phyloP scores from a whole-genome alignment of 2,329 filamentous ascomycete species.

The Fusarium miscanthi region DNA sequence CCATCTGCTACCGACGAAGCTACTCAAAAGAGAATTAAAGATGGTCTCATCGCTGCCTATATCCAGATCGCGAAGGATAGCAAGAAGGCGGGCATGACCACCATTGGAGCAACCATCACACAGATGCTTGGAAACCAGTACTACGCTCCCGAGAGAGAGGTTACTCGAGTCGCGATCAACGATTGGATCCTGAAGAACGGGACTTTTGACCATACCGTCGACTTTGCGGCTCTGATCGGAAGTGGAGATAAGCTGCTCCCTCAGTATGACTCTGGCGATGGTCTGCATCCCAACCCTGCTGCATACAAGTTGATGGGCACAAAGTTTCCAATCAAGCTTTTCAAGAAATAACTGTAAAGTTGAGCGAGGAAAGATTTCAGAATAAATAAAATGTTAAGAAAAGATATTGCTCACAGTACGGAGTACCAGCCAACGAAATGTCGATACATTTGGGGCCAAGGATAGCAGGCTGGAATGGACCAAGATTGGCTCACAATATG shows the following conservation, averaged over 20 bases:
- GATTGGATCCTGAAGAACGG: slow-evolving; percentile 25
- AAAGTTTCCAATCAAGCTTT: slow-evolving; percentile 8
- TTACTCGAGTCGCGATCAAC: slow-evolving; percentile 16
- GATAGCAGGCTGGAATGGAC: background rate
- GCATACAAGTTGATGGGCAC: slow-evolving; percentile 23
- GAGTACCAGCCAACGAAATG: rapidly evolving
- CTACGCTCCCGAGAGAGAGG: slow-evolving; percentile 5
- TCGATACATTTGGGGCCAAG: background rate
- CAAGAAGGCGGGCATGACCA: slow-evolving; percentile 1
- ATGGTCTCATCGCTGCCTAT: slow-evolving; percentile 8
- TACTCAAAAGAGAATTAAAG: slow-evolving; percentile 9
- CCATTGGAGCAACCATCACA: slow-evolving; percentile 20
- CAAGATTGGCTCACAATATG: background rate
- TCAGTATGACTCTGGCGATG: slow-evolving; percentile 27
- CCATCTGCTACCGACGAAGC: slow-evolving; percentile 3
- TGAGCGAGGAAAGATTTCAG: rapidly evolving
- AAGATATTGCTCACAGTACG: background rate
- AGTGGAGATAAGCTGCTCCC: slow-evolving; percentile 16
- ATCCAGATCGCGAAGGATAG: slow-evolving; percentile 1
- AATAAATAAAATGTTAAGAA: too few species aligned
- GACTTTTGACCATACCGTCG: slow-evolving; percentile 22
- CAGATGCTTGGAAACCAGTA: slow-evolving; percentile 30
- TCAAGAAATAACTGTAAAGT: background rate
- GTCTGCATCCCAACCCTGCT: slow-evolving; percentile 26
- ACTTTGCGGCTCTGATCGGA: slow-evolving; percentile 27